Percentiles rank a stretch among this genome's conserved stretches.
These are phyloP conservation scores for Leccinum barrowsii DNA, from an alignment of 768 basidiomycete species.

Conservation along the genomic window DNA sequence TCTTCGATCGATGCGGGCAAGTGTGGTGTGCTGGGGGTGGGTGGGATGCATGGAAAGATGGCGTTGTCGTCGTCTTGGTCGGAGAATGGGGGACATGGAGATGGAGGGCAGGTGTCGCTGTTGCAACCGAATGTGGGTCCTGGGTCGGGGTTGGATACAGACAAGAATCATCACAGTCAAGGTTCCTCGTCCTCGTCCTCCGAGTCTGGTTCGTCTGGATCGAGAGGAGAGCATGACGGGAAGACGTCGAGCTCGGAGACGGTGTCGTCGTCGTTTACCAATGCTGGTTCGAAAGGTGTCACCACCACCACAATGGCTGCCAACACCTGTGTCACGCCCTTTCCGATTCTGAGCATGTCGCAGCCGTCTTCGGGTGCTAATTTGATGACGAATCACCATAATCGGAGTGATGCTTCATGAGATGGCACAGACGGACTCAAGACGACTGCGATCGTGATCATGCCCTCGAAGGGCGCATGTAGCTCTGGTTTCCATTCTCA, in stretches of 20 bases:
- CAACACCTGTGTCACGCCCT: constrained; percentile 8
- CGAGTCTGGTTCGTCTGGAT: background rate
- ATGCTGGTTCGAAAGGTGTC: background rate
- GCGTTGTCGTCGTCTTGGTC: too few species aligned
- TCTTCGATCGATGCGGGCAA: too few species aligned
- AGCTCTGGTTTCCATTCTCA: too few species aligned
- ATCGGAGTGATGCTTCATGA: background rate
- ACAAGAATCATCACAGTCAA: background rate
- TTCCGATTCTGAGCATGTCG: constrained; percentile 21
- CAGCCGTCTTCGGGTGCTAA: background rate
- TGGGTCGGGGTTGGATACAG: constrained; percentile 3
- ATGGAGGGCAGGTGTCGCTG: too few species aligned
- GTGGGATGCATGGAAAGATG: too few species aligned
- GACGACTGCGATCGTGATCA: too few species aligned
- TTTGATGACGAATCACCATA: background rate
- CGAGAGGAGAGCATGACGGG: background rate
- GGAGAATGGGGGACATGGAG: too few species aligned
- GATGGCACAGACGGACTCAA: background rate
- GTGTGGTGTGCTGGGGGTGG: too few species aligned
- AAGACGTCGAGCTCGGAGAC: background rate
- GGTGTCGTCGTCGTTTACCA: background rate
- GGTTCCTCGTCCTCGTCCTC: background rate
- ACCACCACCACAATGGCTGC: background rate
- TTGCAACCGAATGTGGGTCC: background rate
- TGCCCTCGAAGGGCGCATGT: too few species aligned